A percentile compares a stretch with the other conserved stretches of the same genome.
These are phyloP conservation scores for Asclepias syriaca DNA, from an alignment of 257 asterid genomes.

Conservation along the genomic window DNA sequence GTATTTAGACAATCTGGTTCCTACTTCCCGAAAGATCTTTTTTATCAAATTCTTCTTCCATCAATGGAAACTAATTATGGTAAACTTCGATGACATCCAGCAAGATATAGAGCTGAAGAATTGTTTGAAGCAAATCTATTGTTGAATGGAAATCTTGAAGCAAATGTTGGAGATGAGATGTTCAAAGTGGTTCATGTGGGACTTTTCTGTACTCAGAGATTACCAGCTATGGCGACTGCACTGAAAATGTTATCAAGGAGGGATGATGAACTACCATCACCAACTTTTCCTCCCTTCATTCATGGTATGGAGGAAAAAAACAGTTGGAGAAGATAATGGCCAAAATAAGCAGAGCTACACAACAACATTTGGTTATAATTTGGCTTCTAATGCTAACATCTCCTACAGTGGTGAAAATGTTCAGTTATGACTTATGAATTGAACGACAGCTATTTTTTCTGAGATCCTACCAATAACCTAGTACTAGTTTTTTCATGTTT, in stretches of 20 bases:
- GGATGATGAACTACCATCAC: conserved; percentile 56
- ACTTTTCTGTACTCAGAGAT: conserved; percentile 60
- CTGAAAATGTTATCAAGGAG: conserved; percentile 53
- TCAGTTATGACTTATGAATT: too few species aligned
- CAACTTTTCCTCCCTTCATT: conserved; percentile 65
- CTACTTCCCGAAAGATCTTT: neutral
- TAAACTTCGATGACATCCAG: conserved; percentile 20
- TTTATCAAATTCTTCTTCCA: neutral
- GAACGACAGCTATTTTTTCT: too few species aligned
- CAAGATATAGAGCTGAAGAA: conserved; percentile 39
- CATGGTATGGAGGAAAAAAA: conserved; percentile 33
- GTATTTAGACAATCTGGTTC: conserved; percentile 51
- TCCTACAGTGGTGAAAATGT: conserved; percentile 49
- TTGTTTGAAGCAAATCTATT: conserved; percentile 54
- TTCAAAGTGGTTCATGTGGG: conserved; percentile 58
- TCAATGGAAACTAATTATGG: too few species aligned
- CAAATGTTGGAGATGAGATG: conserved; percentile 32
- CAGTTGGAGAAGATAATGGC: conserved; percentile 44
- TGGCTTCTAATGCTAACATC: conserved; percentile 47
- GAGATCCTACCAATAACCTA: neutral
- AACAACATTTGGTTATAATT: conserved; percentile 1
- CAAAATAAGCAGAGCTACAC: conserved; percentile 18
- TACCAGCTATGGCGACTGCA: conserved; percentile 61
- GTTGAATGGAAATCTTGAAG: conserved; percentile 38
- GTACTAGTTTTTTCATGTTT: too few species aligned